A percentile compares a stretch with the other conserved stretches of the same genome.
These are phyloP conservation scores for Metschnikowia amazonensis DNA, from an alignment of 805 yeast genomes.

Conservation along the genomic window DNA sequence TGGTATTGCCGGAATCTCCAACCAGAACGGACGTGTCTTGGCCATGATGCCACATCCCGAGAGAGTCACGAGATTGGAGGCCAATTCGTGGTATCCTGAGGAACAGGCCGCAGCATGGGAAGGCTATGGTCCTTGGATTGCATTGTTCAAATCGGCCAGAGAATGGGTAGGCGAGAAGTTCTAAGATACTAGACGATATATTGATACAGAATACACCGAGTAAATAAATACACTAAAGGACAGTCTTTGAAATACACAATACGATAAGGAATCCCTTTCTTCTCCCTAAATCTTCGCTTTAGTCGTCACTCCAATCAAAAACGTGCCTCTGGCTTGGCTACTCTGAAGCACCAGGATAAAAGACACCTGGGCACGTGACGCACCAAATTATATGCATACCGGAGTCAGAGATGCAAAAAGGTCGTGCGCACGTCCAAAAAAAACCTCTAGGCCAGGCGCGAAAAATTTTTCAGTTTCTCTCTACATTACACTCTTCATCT, in stretches of 20 bases:
- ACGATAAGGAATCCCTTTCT: too few relatives aligned
- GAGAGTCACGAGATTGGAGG: conserved; percentile 81
- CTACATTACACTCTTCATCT: not conserved
- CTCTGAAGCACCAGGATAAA: not conserved
- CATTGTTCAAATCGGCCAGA: conserved; percentile 88
- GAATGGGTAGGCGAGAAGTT: conserved; percentile 69
- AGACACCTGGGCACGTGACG: not conserved
- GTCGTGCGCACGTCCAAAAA: conserved; percentile 9
- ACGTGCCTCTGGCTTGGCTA: too few relatives aligned
- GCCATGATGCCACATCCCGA: conserved; percentile 99
- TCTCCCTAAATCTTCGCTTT: too few relatives aligned
- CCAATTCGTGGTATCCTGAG: conserved; percentile 86
- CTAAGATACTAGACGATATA: conserved; percentile 5
- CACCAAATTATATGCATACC: not conserved
- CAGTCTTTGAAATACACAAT: too few relatives aligned
- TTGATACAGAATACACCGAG: not conserved
- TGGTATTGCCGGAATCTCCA: conserved; percentile 88
- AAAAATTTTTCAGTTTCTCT: conserved; percentile 8
- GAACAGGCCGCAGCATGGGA: conserved; percentile 63
- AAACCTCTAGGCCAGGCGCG: conserved; percentile 3
- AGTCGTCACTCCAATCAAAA: too few relatives aligned
- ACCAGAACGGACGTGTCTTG: conserved; percentile 89
- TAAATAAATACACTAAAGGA: too few relatives aligned
- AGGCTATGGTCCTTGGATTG: conserved; percentile 92
- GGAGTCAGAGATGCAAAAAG: not conserved